Evolutionary conservation across 1,284 basidiomycete genomes (phyloP), one percentile per base, ranked within the genome.

Genomic region (Malassezia pachydermatis): DNA sequence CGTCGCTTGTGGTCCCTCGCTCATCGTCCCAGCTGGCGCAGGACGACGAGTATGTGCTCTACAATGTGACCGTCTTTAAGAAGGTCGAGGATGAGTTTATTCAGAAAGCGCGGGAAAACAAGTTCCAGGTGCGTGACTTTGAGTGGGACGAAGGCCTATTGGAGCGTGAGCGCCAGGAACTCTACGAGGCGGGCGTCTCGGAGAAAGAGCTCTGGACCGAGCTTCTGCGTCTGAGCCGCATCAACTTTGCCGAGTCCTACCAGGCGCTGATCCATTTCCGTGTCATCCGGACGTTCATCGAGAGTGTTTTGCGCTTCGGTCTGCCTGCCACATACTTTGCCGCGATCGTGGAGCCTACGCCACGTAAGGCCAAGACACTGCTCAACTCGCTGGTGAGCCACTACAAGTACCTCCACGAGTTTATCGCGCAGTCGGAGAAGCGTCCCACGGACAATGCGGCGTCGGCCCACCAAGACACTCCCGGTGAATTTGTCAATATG

Each of bases 161-260:
- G n/a, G 78, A 78, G 56, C 87, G 84, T 73, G 86, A 92, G 69
- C 78, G 79, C 58, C 79, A 85, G 68, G 90, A 96, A 51, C 75
- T 95, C 10, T 80, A 81, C 24, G 77, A 78, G 27, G 82, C 90
- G 2, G 83, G 84, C 58, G 78, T 79, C 7, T 86, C 88, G 37
- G 94, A 98, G 77, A 92, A 88, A 75, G 90, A 99, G 70, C 82
- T 96, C 45, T 98, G 94, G 94, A 88, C 89, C 17, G 94, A 98
- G 67, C 78, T 99, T 2, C 76, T 99, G n/a, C 81, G 87, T 56
- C 74, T 98, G 35, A 82, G 89, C 24, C 79, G 94, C 54, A 94
- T 87, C 52, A 95, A 94, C 75, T 99, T 98, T 72, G 90, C 88
- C 5, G 94, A 99, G 74, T 82, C 90, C 3, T 90, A 90, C 76